These are phyloP conservation scores for Tephrocybe sp. DNA, from an alignment of 768 basidiomycete genomes.

Conservation along the genomic window DNA sequence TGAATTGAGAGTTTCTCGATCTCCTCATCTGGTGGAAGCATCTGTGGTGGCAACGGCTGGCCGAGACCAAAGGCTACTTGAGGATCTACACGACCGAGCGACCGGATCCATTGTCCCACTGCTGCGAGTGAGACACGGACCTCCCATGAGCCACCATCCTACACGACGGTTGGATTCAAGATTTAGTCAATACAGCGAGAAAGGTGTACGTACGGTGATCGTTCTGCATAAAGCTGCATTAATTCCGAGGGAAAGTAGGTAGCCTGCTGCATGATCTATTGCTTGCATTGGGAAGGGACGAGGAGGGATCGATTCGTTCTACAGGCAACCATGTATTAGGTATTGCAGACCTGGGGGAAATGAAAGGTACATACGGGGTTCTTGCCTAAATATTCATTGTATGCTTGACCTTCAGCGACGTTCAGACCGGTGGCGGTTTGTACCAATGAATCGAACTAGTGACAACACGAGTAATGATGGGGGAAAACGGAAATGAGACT, in stretches of 20 bases:
- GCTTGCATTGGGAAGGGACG: conserved; percentile 53
- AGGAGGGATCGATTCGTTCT: background rate
- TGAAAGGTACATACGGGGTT: background rate
- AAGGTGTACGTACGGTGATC: conserved; percentile 38
- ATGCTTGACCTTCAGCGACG: conserved; percentile 53
- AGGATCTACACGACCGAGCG: conserved; percentile 47
- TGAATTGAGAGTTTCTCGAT: conserved; percentile 29
- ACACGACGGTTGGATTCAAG: background rate
- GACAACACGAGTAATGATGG: background rate
- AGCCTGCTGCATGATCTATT: conserved; percentile 59
- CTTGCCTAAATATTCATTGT: conserved; percentile 27
- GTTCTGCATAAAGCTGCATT: conserved; percentile 54
- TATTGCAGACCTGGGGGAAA: background rate
- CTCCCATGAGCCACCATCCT: conserved; percentile 65
- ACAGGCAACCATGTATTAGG: background rate
- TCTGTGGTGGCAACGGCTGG: conserved; percentile 36
- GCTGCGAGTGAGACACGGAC: conserved; percentile 59
- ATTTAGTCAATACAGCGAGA: background rate
- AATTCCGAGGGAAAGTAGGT: conserved; percentile 59
- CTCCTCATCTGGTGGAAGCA: conserved; percentile 34
- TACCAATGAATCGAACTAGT: conserved; percentile 64
- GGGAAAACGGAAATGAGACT: background rate
- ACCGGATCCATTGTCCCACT: conserved; percentile 57
- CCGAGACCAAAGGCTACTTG: conserved; percentile 40
- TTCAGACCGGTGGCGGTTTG: conserved; percentile 66